Percentiles rank a stretch among this genome's conserved stretches.
These are phyloP conservation scores for Fusarium drepaniforme DNA, from an alignment of 2,329 filamentous ascomycete genomes.

Conservation along the genomic window DNA sequence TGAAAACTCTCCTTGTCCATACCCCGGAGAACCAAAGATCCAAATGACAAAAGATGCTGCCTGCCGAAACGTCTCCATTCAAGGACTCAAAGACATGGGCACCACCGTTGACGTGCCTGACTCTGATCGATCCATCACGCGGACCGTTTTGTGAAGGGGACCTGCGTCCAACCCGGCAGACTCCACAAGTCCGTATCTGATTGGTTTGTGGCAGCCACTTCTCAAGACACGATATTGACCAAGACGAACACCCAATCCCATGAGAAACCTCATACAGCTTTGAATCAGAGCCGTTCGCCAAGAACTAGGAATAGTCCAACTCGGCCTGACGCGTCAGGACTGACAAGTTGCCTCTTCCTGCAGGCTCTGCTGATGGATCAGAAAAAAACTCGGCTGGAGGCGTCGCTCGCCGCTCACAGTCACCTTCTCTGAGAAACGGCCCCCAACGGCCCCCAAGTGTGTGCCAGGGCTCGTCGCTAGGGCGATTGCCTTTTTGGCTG, in stretches of 20 bases:
- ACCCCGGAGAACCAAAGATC: background rate
- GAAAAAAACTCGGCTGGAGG: background rate
- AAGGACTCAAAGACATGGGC: background rate
- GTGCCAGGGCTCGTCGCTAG: constrained; percentile 6
- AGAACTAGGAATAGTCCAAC: background rate
- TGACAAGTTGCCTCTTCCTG: background rate
- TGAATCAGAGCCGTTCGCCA: background rate
- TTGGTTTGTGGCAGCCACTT: constrained; percentile 26
- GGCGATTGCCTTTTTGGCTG: constrained; percentile 28
- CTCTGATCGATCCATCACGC: background rate
- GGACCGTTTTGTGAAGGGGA: constrained; percentile 1
- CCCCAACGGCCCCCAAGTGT: constrained; percentile 35
- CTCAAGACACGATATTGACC: background rate
- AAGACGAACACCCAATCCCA: background rate
- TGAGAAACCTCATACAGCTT: background rate
- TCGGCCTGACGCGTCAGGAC: background rate
- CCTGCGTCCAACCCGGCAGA: constrained; percentile 8
- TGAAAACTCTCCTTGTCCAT: background rate
- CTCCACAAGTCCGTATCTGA: background rate
- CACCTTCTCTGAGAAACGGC: constrained; percentile 4
- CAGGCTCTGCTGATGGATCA: constrained; percentile 5
- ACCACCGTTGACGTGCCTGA: background rate
- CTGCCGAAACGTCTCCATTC: background rate
- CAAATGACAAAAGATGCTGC: constrained; percentile 18
- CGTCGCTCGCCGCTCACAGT: background rate